Evolutionary conservation across 148 eudicot species (phyloP).

Genomic region (Selenicereus undatus): DNA sequence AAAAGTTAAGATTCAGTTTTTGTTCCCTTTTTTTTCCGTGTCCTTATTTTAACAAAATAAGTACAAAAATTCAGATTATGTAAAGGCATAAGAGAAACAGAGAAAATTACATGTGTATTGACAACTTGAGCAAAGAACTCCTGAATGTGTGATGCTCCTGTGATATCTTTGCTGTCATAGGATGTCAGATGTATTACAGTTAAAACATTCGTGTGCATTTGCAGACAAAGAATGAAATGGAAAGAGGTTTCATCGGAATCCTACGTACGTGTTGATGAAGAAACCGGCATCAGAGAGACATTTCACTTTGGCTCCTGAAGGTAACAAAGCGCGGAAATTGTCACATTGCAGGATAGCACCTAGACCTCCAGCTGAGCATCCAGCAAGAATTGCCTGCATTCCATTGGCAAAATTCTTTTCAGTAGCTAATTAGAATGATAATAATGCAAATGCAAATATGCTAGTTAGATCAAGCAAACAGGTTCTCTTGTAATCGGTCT

Average conservation of each 20-base stretch:
- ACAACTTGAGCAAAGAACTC: constrained; percentile 55
- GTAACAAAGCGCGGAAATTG: constrained; percentile 66
- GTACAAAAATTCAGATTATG: neutral
- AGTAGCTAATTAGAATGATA: neutral
- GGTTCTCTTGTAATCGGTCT: too few species aligned
- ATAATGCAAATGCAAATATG: neutral
- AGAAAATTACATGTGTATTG: constrained; percentile 52
- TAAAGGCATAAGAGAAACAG: constrained; percentile 3
- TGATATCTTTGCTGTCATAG: constrained; percentile 54
- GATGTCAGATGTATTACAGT: neutral
- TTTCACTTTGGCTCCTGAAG: constrained; percentile 65
- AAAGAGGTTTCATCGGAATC: constrained; percentile 1
- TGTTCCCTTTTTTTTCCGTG: neutral
- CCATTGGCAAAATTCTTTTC: neutral
- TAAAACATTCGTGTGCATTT: neutral
- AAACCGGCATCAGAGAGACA: constrained; percentile 93
- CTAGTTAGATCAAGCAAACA: neutral
- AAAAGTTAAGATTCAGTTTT: neutral
- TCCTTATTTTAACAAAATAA: neutral
- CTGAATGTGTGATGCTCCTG: constrained; percentile 54
- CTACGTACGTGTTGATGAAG: constrained; percentile 84
- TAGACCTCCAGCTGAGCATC: constrained; percentile 97
- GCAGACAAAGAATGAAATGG: neutral
- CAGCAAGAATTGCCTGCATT: constrained; percentile 60
- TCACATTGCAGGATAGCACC: constrained; percentile 85